Percentiles rank a stretch among this genome's conserved stretches.
phyloP scores from a whole-genome alignment of 495 filamentous ascomycete species.

The Tuber microsphaerosporum region DNA sequence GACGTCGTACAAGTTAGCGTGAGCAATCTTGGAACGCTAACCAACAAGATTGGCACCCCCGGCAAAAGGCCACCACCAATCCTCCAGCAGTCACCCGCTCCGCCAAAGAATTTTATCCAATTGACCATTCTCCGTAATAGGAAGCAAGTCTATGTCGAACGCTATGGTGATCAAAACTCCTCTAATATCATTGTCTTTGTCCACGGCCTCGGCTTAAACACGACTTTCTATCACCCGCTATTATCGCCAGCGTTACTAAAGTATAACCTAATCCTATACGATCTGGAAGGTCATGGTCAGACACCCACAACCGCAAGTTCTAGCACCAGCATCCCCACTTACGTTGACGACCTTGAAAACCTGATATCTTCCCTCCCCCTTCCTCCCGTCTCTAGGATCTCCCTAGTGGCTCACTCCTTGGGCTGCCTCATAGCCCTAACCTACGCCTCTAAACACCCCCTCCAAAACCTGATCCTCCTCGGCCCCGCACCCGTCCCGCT shows the following conservation, averaged over 20 bases:
- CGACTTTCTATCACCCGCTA: conserved; percentile 46
- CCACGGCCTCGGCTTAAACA: conserved; percentile 49
- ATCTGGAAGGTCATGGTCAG: conserved; percentile 53
- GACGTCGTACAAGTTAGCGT: conserved; percentile 46
- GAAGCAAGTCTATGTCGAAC: conserved; percentile 46
- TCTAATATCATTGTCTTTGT: conserved; percentile 46
- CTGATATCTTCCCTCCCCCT: conserved; percentile 42
- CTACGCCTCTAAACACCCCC: conserved; percentile 43
- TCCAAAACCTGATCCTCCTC: conserved; percentile 46
- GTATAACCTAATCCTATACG: conserved; percentile 43
- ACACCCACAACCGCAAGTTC: conserved; percentile 47
- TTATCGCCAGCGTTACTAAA: conserved; percentile 38
- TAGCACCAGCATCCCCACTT: conserved; percentile 44
- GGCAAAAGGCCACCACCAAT: conserved; percentile 35
- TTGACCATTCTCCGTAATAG: conserved; percentile 45
- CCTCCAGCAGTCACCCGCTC: conserved; percentile 31
- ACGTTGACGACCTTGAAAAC: conserved; percentile 45
- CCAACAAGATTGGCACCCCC: conserved; percentile 44
- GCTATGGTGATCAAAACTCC: conserved; percentile 28
- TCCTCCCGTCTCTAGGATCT: conserved; percentile 22
- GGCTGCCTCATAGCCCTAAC: conserved; percentile 47
- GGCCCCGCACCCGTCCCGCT: conserved; percentile 45
- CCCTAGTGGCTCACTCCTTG: conserved; percentile 47
- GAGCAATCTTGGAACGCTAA: conserved; percentile 47
- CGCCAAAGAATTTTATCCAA: conserved; percentile 35